Conservation (phyloP, 768 basidiomycete species). For the Lentinula guzmanii region DNA sequence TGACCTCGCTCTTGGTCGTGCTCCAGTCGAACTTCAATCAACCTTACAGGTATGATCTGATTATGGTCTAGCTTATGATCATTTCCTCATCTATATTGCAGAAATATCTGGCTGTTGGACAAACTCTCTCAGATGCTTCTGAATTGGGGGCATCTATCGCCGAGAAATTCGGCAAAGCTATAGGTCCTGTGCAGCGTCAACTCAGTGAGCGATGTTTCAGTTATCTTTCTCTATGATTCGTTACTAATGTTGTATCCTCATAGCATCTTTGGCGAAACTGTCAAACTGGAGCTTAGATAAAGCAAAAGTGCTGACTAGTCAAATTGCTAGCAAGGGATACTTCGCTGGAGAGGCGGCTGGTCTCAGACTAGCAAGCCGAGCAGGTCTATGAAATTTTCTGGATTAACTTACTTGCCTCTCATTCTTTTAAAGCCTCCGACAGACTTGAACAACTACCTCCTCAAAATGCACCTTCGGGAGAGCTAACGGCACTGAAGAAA, state of each 20-base stretch:
- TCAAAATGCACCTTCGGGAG: conserved; percentile 47
- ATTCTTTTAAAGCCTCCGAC: conserved; percentile 37
- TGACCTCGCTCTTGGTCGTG: conserved; percentile 76
- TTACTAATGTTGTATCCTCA: conserved; percentile 30
- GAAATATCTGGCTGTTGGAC: conserved; percentile 84
- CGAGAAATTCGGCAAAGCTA: conserved; percentile 75
- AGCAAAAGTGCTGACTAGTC: conserved; percentile 74
- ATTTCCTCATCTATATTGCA: conserved; percentile 22
- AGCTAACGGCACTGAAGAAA: conserved; percentile 59
- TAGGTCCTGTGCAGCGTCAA: conserved; percentile 72
- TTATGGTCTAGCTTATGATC: conserved; percentile 1
- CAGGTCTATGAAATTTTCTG: conserved; percentile 36
- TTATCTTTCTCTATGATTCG: not conserved
- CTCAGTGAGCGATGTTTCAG: conserved; percentile 42
- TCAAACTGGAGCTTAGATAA: conserved; percentile 55
- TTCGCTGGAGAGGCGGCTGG: conserved; percentile 85
- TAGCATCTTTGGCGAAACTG: conserved; percentile 52
- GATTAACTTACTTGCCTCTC: not conserved
- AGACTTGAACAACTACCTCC: conserved; percentile 60
- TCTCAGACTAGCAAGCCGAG: conserved; percentile 59
- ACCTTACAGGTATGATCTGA: conserved; percentile 70
- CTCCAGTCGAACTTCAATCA: conserved; percentile 89
- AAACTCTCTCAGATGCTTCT: conserved; percentile 59
- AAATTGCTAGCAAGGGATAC: conserved; percentile 88
- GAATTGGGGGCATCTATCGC: conserved; percentile 93